A percentile compares a stretch with the other conserved stretches of the same genome.
Evolutionary conservation across 495 filamentous ascomycete species (phyloP).

Genomic region (Friedmanniomyces simplex): DNA sequence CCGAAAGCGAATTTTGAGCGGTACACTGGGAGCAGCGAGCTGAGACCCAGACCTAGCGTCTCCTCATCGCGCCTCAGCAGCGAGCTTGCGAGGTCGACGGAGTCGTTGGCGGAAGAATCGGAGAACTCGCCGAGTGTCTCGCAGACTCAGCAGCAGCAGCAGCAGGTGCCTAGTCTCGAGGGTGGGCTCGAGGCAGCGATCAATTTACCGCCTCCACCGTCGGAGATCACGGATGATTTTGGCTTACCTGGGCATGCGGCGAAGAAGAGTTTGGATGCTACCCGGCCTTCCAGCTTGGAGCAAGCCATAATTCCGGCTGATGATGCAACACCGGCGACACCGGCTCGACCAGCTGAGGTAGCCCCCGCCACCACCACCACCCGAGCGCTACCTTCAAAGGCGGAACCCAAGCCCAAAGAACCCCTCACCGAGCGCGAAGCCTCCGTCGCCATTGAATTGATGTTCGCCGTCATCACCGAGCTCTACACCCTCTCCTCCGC

Average conservation of each 20-base stretch:
- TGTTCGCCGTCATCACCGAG: conserved; percentile 90
- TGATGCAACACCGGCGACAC: conserved; percentile 9
- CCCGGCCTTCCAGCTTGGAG: neutral
- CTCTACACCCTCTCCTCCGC: conserved; percentile 94
- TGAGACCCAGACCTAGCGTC: conserved; percentile 4
- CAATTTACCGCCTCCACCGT: conserved; percentile 60
- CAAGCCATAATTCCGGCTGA: neutral
- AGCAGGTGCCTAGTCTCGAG: conserved; percentile 14
- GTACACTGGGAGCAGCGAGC: conserved; percentile 1
- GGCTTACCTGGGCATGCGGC: conserved; percentile 27
- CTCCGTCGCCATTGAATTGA: conserved; percentile 76
- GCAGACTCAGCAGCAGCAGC: too few species aligned
- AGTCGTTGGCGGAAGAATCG: neutral
- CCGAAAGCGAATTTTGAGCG: neutral
- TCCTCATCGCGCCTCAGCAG: conserved; percentile 19
- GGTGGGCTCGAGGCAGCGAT: conserved; percentile 20
- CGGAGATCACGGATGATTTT: conserved; percentile 72
- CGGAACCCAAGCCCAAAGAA: conserved; percentile 23
- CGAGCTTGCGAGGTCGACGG: neutral
- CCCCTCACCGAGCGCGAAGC: conserved; percentile 76
- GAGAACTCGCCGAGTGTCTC: conserved; percentile 17
- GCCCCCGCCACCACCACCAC: conserved; percentile 1
- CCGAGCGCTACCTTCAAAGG: neutral
- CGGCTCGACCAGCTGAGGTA: conserved; percentile 3
- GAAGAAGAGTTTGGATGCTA: conserved; percentile 13